Base-by-base conservation (phyloP, 345 rosid genomes). In the Eucalyptus camaldulensis region DNA sequence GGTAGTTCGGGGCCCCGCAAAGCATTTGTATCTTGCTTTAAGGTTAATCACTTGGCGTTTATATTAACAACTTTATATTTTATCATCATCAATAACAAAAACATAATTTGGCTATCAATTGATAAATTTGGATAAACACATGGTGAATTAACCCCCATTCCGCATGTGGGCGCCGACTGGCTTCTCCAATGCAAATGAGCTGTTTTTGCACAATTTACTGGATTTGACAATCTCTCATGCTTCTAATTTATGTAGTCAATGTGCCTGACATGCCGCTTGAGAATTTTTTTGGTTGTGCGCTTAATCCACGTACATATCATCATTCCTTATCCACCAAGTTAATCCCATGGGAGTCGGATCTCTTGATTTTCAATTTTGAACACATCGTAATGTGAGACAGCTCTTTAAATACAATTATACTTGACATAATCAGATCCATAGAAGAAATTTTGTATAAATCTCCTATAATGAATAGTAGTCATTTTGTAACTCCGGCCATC, bases 221-320 rank as follows among this genome's bases (percentile, higher is more conserved):
- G 67, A 60, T 25, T 60, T 60, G 31, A 15, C 31, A 60, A 60
- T 60, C 67, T 27, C 15, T 60, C 13, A 60, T 60, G 31, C n/a
- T 60, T 60, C 0, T 0, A 5, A 2, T 10, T 53, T 0, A 19
- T 19, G 56, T 53, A 53, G 56, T 53, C 56, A 53, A 53, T 53
- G 56, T 53, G 56, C 10, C 4, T 10, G 4, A 27, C 4, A 58
- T 58, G 65, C 67, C 67, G 8, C 67, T 25, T 7, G 0, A 5
- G 15, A 60, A 3, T 60, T 4, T 25, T 25, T 25, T 60, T 1
- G 37, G 2, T 60, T 19, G 56, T 53, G 56, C 4, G 2, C 24
- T 53, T 53, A 0, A 53, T 53, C 5, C 33, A 62, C 24, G 4
- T 7, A 13, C 72, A 1, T 6, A 29, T 62, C 5, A 13, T 3